Evolutionary conservation across 192 early-diverging fungal genomes (phyloP), one percentile per base, ranked within the genome.

Genomic region (Podila minutissima): DNA sequence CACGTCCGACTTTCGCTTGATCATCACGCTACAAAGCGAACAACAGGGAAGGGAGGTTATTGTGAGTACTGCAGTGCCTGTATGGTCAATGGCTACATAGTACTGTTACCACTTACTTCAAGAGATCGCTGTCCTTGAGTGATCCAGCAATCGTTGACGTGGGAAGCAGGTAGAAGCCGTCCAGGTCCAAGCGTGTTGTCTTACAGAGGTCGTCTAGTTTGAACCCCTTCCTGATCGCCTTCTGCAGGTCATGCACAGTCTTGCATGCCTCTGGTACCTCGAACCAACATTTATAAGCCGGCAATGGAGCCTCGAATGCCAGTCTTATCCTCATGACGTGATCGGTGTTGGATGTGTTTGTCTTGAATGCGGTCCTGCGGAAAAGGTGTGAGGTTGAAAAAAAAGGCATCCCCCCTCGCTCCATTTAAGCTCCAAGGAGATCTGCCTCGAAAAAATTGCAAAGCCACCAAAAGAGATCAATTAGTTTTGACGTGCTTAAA

Each of bases 221-320:
- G 35, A 81, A 81, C 19, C 77, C 77, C 24, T 81, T 81, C 51
- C 71, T 62, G 61, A 81, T 73, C 10, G 66, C 32, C 66, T 35
- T 53, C 58, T 81, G 77, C 8, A 81, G 67, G 53, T 81, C 77
- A 10, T 20, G 65, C 46, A 81, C 64, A 26, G 77, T 73, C 13
- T 64, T 53, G 37, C 77, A 81, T 22, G 71, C 68, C 26, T 57
- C 53, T 4, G 82, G 72, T 4, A 83, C 59, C 60, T 83, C 82
- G 26, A 64, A 83, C 82, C 82, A 83, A 46, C 82, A 83, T 53
- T 53, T 71, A 70, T 83, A 83, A 17, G 64, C 49, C 9, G 82
- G 70, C 28, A 83, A 51, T 2, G 82, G 82, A 8, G 67, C 74
- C 51, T 83, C 74, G 17, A 83, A 83, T 15, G 51, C 50, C 32